Base-by-base conservation (phyloP, 2,329 filamentous ascomycete species). In the Orbilia javanica region DNA sequence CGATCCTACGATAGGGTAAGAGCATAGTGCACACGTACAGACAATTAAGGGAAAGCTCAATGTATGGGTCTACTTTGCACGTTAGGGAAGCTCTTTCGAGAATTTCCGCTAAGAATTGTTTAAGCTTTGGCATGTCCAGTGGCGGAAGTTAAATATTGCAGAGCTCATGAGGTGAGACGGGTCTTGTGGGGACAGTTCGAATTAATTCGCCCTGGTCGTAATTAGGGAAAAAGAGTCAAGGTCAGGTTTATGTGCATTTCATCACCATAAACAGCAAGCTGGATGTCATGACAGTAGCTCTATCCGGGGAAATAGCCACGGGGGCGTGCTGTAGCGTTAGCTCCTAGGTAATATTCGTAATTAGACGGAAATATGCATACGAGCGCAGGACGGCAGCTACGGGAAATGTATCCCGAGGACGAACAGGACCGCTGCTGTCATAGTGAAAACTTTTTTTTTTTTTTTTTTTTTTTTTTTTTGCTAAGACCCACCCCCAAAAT, bases 351-450 rank as follows among this genome's bases (percentile, higher is more conserved):
- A 57, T 29, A 36, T 36, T 57, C 52, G 52, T 57, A 57, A 57
- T 57, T 34, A 57, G 52, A 57, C 52, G 29, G 52, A 36, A 57
- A 36, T 57, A 20, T 44, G 42, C 42, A 44, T 44, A 29, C 52
- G 52, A 57, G 52, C 52, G 52, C 52, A 57, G 52, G 52, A 34
- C 18, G 29, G 52, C n/a, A 57, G 52, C 52, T 57, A 57, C 52
- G 52, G 52, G 52, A 57, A 57, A 57, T 22, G 52, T 8, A 36
- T 57, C 52, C 52, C 52, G 52, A 29, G 29, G 29, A 57, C 29
- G n/a, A 36, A 57, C 22, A 34, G n/a, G 11, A 18, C 20, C n/a
- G 18, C 52, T 34, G 27, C 48, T 31, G 52, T 36, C 52, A 57
- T 22, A 31, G 52, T 57, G 52, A 36, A 57, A 57, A 27, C 6